phyloP scores from a whole-genome alignment of 2,329 filamentous ascomycete genomes.

The Penicillium psychrosexuale region DNA sequence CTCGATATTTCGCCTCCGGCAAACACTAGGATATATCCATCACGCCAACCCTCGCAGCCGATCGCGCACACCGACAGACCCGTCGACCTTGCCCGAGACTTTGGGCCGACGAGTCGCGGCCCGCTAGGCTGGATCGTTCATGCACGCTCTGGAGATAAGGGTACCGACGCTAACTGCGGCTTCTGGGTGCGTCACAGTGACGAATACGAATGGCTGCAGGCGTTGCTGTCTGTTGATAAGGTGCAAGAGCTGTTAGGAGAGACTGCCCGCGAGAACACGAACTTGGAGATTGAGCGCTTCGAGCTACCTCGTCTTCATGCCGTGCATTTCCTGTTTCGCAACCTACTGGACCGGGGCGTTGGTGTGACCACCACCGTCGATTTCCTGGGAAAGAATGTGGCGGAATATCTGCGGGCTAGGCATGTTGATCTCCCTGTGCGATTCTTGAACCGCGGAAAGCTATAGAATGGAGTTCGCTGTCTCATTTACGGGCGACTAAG shows the following conservation, averaged over 20 bases:
- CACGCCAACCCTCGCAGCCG: conserved; percentile 23
- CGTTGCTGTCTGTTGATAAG: conserved; percentile 18
- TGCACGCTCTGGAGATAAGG: conserved; percentile 46
- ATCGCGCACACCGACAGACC: conserved; percentile 7
- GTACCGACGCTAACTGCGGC: conserved; percentile 46
- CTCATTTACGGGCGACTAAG: no score
- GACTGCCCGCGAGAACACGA: conserved; percentile 1
- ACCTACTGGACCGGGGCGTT: conserved; percentile 38
- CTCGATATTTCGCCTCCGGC: conserved; percentile 20
- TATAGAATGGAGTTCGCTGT: conserved; percentile 11
- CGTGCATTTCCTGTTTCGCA: conserved; percentile 42
- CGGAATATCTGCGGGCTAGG: conserved; percentile 36
- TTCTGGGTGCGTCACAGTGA: conserved; percentile 45
- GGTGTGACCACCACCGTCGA: conserved; percentile 36
- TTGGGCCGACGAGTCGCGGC: conserved; percentile 26
- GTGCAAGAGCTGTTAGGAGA: conserved; percentile 21
- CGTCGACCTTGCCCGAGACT: conserved; percentile 16
- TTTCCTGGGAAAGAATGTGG: conserved; percentile 42
- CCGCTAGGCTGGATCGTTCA: conserved; percentile 37
- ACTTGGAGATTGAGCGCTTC: conserved; percentile 42
- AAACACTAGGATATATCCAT: conserved; percentile 21
- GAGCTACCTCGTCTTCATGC: conserved; percentile 45
- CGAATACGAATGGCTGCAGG: conserved; percentile 46
- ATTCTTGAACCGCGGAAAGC: conserved; percentile 31
- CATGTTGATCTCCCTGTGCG: conserved; percentile 37